Evolutionary conservation across 345 rosid species (phyloP).

Genomic region (Garcia nutans): DNA sequence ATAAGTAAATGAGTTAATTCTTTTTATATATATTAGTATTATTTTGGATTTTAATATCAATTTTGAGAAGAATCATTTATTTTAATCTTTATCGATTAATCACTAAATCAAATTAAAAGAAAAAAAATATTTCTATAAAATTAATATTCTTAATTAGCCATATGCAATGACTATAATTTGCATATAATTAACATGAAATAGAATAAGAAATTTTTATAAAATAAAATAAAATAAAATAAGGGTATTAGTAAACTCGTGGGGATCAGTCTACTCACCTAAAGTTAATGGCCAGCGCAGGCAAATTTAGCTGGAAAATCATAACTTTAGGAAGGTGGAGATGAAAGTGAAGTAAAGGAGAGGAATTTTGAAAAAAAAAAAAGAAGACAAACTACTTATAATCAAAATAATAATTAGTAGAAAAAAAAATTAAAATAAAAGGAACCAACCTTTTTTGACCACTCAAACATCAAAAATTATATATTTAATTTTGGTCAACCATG

Average conservation of each 20-base stretch:
- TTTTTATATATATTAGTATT: too few relatives aligned
- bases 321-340: neutral
- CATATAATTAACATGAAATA: neutral
- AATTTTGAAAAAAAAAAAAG: neutral
- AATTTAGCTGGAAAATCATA: neutral
- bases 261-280: neutral
- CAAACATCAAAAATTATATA: neutral
- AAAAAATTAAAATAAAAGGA: neutral
- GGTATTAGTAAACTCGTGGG: conserved; percentile 1
- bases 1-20: too few relatives aligned
- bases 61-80: too few relatives aligned
- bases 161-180: neutral
- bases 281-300: neutral
- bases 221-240: neutral
- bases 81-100: too few relatives aligned
- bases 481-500: neutral
- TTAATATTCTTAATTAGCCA: conserved; percentile 11
- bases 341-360: neutral
- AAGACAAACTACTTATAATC: neutral
- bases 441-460: neutral
- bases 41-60: too few relatives aligned
- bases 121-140: too few relatives aligned
- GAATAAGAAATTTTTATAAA: neutral
- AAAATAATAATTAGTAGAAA: neutral
- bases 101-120: too few relatives aligned